phyloP scores from a whole-genome alignment of 208 protist species.

The Crithidia bombi region DNA sequence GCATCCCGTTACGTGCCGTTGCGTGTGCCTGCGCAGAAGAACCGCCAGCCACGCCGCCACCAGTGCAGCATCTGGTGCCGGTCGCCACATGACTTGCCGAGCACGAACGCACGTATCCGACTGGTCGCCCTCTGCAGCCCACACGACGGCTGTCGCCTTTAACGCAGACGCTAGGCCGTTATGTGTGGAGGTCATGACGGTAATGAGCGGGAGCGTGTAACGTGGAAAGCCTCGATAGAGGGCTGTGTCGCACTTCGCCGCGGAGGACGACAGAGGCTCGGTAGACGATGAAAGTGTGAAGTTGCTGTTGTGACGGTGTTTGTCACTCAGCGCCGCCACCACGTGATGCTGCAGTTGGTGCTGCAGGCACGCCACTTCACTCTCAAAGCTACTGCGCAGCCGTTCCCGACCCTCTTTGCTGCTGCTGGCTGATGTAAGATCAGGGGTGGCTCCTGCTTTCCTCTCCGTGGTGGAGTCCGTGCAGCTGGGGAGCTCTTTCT shows the following conservation, averaged over 20 bases:
- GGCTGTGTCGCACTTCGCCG: not conserved
- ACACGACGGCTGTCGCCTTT: slow-evolving; percentile 12
- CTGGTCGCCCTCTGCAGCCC: not conserved
- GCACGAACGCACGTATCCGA: not conserved
- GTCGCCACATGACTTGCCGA: slow-evolving; percentile 14
- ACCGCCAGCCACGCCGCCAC: slow-evolving; percentile 7
- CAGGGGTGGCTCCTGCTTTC: not conserved
- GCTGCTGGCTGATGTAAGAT: not conserved
- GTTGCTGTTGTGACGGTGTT: not conserved
- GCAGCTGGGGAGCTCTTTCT: too few species aligned
- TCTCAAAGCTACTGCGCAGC: not conserved
- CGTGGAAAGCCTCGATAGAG: not conserved
- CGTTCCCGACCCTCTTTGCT: not conserved
- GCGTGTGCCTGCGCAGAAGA: slow-evolving; percentile 1
- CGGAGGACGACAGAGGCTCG: not conserved
- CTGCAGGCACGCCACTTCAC: slow-evolving; percentile 13
- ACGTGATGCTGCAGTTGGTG: not conserved
- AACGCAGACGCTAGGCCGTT: slow-evolving; percentile 16
- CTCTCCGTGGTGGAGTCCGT: too few species aligned
- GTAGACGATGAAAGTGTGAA: not conserved
- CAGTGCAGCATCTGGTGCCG: slow-evolving; percentile 13
- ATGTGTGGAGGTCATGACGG: slow-evolving; percentile 2
- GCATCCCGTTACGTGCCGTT: not conserved
- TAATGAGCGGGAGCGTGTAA: slow-evolving; percentile 1
- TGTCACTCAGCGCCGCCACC: not conserved